These are phyloP conservation scores for Cucurbita pepo DNA, from an alignment of 306 rosid genomes.

Conservation along the genomic window DNA sequence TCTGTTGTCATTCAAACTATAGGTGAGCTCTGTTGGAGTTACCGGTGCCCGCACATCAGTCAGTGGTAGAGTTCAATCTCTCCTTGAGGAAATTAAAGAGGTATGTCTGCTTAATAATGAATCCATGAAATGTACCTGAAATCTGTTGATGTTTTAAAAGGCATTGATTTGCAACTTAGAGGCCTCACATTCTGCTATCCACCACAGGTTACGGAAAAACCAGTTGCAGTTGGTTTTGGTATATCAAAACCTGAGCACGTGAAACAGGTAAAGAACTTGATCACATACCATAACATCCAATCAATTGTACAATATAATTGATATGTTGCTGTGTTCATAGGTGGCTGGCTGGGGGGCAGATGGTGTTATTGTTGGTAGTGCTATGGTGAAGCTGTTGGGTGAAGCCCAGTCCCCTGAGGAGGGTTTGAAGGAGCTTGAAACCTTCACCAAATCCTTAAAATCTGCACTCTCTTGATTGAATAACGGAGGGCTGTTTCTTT, in stretches of 20 bases:
- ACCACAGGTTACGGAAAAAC: conserved; percentile 49
- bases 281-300: not conserved
- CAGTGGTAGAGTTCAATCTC: conserved; percentile 38
- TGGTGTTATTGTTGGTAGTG: conserved; percentile 90
- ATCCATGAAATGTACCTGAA: not conserved
- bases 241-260: conserved; percentile 79
- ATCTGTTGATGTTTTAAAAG: not conserved
- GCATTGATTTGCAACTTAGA: not conserved
- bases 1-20: not conserved
- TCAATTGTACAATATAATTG: not conserved
- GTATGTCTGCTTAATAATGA: conserved; percentile 23
- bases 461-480: not conserved
- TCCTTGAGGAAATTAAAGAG: conserved; percentile 61
- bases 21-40: conserved; percentile 87
- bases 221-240: conserved; percentile 95
- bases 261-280: conserved; percentile 35
- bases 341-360: conserved; percentile 89
- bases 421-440: conserved; percentile 59
- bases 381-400: conserved; percentile 66
- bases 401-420: conserved; percentile 73
- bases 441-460: conserved; percentile 34
- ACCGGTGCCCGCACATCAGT: conserved; percentile 82
- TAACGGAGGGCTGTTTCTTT: no score
- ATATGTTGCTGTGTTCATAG: conserved; percentile 13
- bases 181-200: not conserved